Evolutionary conservation across 73 alveolate genomes (phyloP), one percentile per base, ranked within the genome.

Genomic region (Uronychia setigera): DNA sequence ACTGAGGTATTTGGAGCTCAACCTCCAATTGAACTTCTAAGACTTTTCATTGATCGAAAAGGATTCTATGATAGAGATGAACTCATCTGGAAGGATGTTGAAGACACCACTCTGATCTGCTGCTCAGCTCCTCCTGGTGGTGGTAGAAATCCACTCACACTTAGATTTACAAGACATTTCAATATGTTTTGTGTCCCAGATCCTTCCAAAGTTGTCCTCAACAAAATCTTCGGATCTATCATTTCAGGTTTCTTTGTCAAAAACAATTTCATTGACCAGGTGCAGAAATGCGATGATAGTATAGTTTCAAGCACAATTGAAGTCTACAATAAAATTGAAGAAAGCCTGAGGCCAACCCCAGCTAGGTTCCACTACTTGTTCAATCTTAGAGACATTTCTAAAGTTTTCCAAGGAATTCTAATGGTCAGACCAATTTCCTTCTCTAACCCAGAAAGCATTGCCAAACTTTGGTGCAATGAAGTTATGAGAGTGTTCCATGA

Each of bases 11-110:
- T 94, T 76, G 99, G 99, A 9, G 99, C 99, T 32, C 95, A 99
- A 92, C 99, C 99, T 25, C 99, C 99, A 27, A 99, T 99, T 75
- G 99, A 99, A 94, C 93, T 99, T 60, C 94, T 99, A 35, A 97
- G 99, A 91, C 94, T 95, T 80, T 95, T 94, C 87, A 94, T 96
- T 81, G 99, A 99, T 82, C 93, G 87, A 88, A 96, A 98, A 75
- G 99, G 99, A 60, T 93, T 98, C 90, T 99, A 96, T 88, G 99
- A 99, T 86, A 93, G 99, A 88, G 92, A 93, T 82, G 98, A 97
- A 87, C 96, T 95, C 81, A 93, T 91, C 93, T 98, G 99, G 99
- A 98, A 98, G 83, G 97, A 97, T 88, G 96, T 99, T 75, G 97
- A 94, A 80, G 98, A 98, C 92, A 98, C 99, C 25, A 99, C 98